Percentiles rank a stretch among this genome's conserved stretches.
These are phyloP conservation scores for Pseudophaeomoniella oleicola DNA, from an alignment of 2,329 filamentous ascomycete genomes.

Conservation along the genomic window DNA sequence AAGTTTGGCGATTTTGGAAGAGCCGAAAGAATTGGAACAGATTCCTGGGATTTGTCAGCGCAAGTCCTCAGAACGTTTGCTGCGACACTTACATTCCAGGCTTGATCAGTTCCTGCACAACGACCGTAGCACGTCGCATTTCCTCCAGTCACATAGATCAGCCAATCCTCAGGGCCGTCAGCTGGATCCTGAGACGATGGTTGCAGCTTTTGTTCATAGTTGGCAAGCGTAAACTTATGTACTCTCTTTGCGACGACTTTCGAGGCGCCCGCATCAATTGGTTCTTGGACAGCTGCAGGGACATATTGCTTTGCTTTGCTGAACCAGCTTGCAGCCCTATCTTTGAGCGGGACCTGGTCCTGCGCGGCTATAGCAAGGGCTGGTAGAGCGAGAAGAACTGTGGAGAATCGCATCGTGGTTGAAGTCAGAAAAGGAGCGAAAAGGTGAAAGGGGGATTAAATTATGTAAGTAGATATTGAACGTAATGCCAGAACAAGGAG, in stretches of 20 bases:
- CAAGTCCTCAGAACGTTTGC: not conserved
- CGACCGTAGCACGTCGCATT: conserved; percentile 50
- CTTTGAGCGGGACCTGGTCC: conserved; percentile 39
- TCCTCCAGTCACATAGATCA: conserved; percentile 49
- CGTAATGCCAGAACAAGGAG: not conserved
- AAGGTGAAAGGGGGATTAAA: not conserved
- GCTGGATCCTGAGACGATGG: conserved; percentile 15
- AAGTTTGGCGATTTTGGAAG: conserved; percentile 31
- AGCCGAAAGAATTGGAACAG: conserved; percentile 34
- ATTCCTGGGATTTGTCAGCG: conserved; percentile 24
- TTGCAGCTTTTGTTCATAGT: conserved; percentile 40
- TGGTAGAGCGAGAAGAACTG: conserved; percentile 36
- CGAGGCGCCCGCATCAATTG: conserved; percentile 27
- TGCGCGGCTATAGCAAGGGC: conserved; percentile 33
- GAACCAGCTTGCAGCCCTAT: conserved; percentile 31
- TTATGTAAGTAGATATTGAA: not conserved
- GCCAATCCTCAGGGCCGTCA: conserved; percentile 28
- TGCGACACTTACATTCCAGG: conserved; percentile 28
- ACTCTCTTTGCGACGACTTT: conserved; percentile 36
- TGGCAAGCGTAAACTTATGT: conserved; percentile 37
- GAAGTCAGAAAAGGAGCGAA: not conserved
- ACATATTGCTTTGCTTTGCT: conserved; percentile 39
- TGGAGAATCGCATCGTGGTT: conserved; percentile 37
- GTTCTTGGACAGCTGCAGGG: conserved; percentile 23
- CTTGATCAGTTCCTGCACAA: conserved; percentile 39